Conservation (phyloP, 202 grass and related monocot genomes). For the Zizania palustris region DNA sequence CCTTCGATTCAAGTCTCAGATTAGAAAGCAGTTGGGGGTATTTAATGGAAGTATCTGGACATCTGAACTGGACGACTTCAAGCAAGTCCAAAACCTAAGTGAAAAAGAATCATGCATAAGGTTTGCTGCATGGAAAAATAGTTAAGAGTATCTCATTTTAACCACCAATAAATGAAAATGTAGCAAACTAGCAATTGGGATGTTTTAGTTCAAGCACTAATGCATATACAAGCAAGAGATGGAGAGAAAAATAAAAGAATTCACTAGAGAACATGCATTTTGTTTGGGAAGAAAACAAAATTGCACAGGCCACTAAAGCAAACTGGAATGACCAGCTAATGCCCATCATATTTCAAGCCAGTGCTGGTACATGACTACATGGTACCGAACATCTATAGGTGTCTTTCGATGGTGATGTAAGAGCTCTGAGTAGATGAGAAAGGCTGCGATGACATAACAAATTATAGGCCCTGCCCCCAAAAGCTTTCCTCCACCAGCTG, state of each 20-base stretch:
- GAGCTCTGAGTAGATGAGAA: not conserved
- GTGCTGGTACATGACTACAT: no score
- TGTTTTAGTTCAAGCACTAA: not conserved
- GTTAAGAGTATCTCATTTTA: conserved; percentile 1
- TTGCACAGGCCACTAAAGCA: no score
- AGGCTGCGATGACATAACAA: not conserved
- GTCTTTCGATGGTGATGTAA: no score
- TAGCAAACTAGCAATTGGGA: not conserved
- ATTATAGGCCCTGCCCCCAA: not conserved
- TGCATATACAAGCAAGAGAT: no score
- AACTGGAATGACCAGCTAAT: no score
- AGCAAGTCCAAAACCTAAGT: conserved; percentile 90
- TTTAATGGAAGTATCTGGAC: conserved; percentile 69
- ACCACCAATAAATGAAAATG: conserved; percentile 13
- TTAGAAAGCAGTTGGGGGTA: conserved; percentile 67
- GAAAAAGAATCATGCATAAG: conserved; percentile 25
- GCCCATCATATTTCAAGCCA: no score
- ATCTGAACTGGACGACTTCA: conserved; percentile 82
- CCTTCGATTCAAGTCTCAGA: conserved; percentile 66
- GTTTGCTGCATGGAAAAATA: conserved; percentile 7
- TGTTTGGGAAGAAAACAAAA: no score
- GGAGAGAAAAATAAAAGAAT: no score
- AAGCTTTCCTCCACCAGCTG: not conserved
- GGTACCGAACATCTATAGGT: no score
- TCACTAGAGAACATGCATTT: no score